These are phyloP conservation scores for Geosmithia morbida DNA, from an alignment of 2,329 filamentous ascomycete species.

Conservation along the genomic window DNA sequence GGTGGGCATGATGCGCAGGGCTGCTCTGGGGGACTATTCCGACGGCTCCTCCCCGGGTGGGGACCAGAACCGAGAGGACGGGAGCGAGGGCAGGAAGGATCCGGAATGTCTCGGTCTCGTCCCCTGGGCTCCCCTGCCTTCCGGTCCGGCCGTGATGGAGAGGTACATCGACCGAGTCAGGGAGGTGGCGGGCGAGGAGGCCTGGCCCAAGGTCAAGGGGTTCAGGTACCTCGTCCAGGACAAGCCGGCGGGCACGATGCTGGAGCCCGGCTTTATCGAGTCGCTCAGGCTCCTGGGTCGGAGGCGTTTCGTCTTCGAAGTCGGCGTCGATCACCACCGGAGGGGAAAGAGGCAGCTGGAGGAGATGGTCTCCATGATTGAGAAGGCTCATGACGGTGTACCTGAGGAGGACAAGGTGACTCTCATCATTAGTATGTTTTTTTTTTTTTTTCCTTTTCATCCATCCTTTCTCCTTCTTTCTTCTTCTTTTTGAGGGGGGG, in stretches of 20 bases:
- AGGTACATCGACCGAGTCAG: conserved; percentile 50
- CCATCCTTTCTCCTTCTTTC: neutral
- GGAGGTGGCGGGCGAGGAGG: conserved; percentile 42
- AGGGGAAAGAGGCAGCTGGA: conserved; percentile 61
- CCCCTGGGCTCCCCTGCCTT: conserved; percentile 74
- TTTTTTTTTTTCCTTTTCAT: neutral
- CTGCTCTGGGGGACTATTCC: conserved; percentile 37
- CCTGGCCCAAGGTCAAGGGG: conserved; percentile 56
- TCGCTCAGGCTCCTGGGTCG: conserved; percentile 50
- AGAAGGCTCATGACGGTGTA: conserved; percentile 47
- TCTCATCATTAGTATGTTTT: conserved; percentile 55
- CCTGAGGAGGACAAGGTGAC: conserved; percentile 43
- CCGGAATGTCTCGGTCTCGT: conserved; percentile 50
- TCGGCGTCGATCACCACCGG: conserved; percentile 70
- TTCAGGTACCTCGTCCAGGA: conserved; percentile 77
- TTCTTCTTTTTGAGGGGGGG: no score
- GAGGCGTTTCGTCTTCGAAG: conserved; percentile 58
- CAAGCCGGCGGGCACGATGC: conserved; percentile 51
- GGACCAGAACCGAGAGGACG: conserved; percentile 35
- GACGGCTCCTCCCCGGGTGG: conserved; percentile 4
- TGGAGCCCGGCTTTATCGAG: conserved; percentile 49
- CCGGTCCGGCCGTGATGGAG: conserved; percentile 42
- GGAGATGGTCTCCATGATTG: conserved; percentile 57
- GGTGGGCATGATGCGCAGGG: conserved; percentile 50
- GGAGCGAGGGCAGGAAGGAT: conserved; percentile 31